Conservation (phyloP, 352 stramenopile genomes). For the Peronosclerospora sorghi region DNA sequence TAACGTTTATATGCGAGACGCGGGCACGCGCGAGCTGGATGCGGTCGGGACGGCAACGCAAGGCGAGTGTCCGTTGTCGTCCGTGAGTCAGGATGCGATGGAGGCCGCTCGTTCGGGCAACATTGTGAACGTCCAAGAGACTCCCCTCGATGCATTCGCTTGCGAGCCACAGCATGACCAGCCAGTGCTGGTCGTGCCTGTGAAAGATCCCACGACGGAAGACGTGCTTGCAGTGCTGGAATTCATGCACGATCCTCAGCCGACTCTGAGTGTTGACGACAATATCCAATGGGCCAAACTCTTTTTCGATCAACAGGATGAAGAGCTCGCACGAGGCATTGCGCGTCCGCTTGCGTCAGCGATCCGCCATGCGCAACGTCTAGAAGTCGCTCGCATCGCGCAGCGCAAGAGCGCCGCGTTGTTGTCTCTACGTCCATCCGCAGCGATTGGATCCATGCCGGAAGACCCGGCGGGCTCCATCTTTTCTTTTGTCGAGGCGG, state of each 20-base stretch:
- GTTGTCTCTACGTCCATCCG: constrained; percentile 25
- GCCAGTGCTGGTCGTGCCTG: constrained; percentile 68
- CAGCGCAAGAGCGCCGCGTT: constrained; percentile 57
- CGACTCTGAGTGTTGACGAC: too few species aligned
- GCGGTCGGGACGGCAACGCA: constrained; percentile 34
- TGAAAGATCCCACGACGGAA: constrained; percentile 56
- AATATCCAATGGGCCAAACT: too few species aligned
- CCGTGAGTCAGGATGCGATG: constrained; percentile 35
- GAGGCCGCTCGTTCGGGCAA: constrained; percentile 53
- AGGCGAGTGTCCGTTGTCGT: constrained; percentile 28
- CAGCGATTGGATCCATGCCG: constrained; percentile 18
- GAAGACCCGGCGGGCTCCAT: constrained; percentile 22
- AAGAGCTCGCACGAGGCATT: constrained; percentile 50
- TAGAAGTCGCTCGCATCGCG: constrained; percentile 41
- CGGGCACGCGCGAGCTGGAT: constrained; percentile 45
- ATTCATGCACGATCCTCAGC: constrained; percentile 22
- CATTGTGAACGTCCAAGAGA: constrained; percentile 69
- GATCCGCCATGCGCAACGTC: constrained; percentile 53
- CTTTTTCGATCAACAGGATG: constrained; percentile 64
- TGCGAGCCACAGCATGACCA: constrained; percentile 18
- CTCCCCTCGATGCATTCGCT: constrained; percentile 19
- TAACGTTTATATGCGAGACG: constrained; percentile 58
- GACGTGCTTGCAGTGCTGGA: constrained; percentile 55
- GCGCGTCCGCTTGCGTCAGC: constrained; percentile 58
- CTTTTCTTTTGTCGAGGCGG: constrained; percentile 21